These are phyloP conservation scores for Alternaria arbusti DNA, from an alignment of 2,329 filamentous ascomycete genomes.

Conservation along the genomic window DNA sequence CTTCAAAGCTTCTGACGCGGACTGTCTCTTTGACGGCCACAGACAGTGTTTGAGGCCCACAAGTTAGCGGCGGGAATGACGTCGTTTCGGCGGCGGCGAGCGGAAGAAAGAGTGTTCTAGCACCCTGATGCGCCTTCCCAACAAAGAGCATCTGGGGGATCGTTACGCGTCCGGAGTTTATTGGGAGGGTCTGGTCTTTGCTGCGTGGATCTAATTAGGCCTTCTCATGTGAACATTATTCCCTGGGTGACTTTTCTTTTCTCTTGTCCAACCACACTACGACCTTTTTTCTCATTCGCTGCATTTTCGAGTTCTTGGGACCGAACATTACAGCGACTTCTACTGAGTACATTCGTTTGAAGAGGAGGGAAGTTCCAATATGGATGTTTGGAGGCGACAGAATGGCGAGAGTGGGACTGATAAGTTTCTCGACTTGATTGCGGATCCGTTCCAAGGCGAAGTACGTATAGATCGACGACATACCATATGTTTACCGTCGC, in stretches of 20 bases:
- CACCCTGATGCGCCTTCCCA: conserved; percentile 3
- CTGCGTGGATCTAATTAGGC: background rate
- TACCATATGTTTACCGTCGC: background rate
- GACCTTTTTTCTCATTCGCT: background rate
- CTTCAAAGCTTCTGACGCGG: background rate
- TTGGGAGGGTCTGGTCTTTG: background rate
- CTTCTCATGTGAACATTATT: background rate
- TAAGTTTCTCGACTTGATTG: conserved; percentile 50
- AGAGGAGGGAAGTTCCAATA: conserved; percentile 2
- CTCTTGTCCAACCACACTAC: background rate
- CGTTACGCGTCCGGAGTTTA: conserved; percentile 10
- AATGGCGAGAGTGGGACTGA: conserved; percentile 30
- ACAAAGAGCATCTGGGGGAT: conserved; percentile 6
- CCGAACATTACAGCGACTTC: background rate
- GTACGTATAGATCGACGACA: conserved; percentile 16
- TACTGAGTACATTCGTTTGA: conserved; percentile 7
- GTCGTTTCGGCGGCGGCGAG: conserved; percentile 7
- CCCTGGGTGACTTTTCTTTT: background rate
- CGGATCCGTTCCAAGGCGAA: conserved; percentile 48
- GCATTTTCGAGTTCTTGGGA: background rate
- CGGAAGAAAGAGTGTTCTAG: conserved; percentile 14
- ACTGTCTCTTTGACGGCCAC: background rate
- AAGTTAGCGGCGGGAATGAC: conserved; percentile 9
- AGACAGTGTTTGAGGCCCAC: background rate
- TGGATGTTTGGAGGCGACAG: conserved; percentile 20